A percentile compares a stretch with the other conserved stretches of the same genome.
Evolutionary conservation across 177 flowering plant genomes (phyloP).

Genomic region (Telopea speciosissima): DNA sequence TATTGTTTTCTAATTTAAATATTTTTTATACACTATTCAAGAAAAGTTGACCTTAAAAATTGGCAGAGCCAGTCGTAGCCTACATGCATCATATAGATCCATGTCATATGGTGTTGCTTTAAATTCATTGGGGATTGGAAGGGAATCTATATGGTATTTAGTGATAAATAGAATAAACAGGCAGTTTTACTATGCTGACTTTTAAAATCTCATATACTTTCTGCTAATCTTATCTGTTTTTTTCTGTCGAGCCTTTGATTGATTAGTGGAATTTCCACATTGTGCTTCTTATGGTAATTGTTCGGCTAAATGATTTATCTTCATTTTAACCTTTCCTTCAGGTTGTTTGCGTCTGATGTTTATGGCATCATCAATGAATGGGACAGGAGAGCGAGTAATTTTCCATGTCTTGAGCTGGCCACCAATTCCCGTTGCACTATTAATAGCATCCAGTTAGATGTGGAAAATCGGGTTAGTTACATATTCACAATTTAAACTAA

Average conservation of each 20-base stretch:
- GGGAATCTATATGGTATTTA: too few species aligned
- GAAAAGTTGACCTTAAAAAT: not conserved
- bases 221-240: not conserved
- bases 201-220: not conserved
- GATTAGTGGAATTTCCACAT: not conserved
- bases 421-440: conserved; percentile 37
- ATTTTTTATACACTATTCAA: not conserved
- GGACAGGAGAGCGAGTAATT: conserved; percentile 70
- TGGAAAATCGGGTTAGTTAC: conserved; percentile 61
- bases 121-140: too few species aligned
- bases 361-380: conserved; percentile 60
- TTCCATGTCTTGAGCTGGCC: conserved; percentile 69
- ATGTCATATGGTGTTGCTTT: not conserved
- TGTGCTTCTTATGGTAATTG: not conserved
- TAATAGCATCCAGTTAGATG: conserved; percentile 64
- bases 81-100: not conserved
- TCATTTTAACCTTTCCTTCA: conserved; percentile 17
- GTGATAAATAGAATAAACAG: not conserved
- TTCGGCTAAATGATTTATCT: conserved; percentile 4
- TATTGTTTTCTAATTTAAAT: not conserved
- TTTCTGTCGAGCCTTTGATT: not conserved
- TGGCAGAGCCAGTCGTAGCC: not conserved
- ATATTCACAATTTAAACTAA: not conserved
- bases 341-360: conserved; percentile 77
- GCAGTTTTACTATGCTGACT: not conserved